Percentiles rank a stretch among this genome's conserved stretches.
These are phyloP conservation scores for Rheum nobile DNA, from an alignment of 148 eudicot species.

Conservation along the genomic window DNA sequence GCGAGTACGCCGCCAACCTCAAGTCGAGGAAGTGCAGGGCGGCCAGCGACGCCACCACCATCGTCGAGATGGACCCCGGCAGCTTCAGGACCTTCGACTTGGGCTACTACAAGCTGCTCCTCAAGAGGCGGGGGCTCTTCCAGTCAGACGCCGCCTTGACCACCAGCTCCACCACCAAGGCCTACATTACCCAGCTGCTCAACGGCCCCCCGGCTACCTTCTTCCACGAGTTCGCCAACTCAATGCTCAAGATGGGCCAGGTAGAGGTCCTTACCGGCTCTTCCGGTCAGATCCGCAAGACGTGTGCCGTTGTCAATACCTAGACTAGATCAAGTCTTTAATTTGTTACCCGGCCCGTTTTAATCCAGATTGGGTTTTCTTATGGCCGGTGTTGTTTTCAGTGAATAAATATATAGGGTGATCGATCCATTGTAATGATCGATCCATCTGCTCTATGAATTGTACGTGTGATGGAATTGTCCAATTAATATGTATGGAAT, in stretches of 20 bases:
- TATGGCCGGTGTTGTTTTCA: too few species aligned
- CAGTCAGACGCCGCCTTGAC: constrained; percentile 63
- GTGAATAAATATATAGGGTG: too few species aligned
- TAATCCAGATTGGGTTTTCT: not conserved
- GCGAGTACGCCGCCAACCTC: constrained; percentile 54
- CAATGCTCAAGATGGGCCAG: constrained; percentile 71
- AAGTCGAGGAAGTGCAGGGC: constrained; percentile 44
- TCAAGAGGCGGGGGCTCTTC: constrained; percentile 65
- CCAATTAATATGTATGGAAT: too few species aligned
- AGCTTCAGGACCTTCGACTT: constrained; percentile 69
- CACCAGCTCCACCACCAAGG: constrained; percentile 25
- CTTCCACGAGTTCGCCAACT: constrained; percentile 35
- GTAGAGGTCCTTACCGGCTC: constrained; percentile 54
- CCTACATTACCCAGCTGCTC: constrained; percentile 25
- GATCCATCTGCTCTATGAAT: too few species aligned
- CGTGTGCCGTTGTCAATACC: constrained; percentile 56
- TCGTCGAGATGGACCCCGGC: constrained; percentile 83
- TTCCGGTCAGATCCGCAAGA: constrained; percentile 51
- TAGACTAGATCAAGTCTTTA: too few species aligned
- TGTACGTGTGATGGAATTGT: too few species aligned
- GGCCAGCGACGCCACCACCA: constrained; percentile 38
- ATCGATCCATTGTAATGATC: too few species aligned
- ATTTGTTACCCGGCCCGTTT: too few species aligned
- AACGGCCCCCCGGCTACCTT: constrained; percentile 39
- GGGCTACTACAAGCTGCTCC: constrained; percentile 43